phyloP scores from a whole-genome alignment of 805 yeast genomes.

The Hanseniaspora lindneri region DNA sequence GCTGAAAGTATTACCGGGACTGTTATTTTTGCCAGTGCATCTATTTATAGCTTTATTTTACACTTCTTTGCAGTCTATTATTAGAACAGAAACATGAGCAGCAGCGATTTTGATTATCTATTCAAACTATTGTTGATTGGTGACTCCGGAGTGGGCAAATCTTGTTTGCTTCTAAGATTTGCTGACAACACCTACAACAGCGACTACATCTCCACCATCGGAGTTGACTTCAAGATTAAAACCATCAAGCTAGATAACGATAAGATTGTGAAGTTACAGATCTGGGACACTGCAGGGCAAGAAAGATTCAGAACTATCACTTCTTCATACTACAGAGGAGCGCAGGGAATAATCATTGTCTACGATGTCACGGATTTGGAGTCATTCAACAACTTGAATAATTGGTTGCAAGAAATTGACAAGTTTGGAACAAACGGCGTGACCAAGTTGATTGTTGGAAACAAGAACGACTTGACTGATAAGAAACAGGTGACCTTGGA shows the following conservation, averaged over 20 bases:
- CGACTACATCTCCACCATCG: slow-evolving; percentile 93
- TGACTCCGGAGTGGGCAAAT: slow-evolving; percentile 97
- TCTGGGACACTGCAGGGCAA: slow-evolving; percentile 99
- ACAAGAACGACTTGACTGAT: slow-evolving; percentile 87
- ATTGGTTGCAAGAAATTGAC: slow-evolving; percentile 97
- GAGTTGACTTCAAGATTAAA: slow-evolving; percentile 87
- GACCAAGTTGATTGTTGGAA: slow-evolving; percentile 88
- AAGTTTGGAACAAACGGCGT: slow-evolving; percentile 97
- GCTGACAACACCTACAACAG: slow-evolving; percentile 96
- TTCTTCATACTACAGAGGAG: slow-evolving; percentile 94
- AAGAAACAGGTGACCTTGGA: slow-evolving; percentile 92
- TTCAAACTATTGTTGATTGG: slow-evolving; percentile 92
- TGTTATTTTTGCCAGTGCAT: too few relatives aligned
- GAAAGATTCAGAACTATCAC: slow-evolving; percentile 97
- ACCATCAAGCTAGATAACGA: slow-evolving; percentile 82
- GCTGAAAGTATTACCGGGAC: too few relatives aligned
- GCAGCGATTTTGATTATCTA: slow-evolving; percentile 93
- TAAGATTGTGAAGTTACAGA: slow-evolving; percentile 91
- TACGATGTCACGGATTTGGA: slow-evolving; percentile 97
- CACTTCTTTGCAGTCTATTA: too few relatives aligned
- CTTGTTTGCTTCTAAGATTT: slow-evolving; percentile 85
- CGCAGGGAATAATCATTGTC: slow-evolving; percentile 95
- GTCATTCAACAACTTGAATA: slow-evolving; percentile 89
- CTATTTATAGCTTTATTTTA: too few relatives aligned
- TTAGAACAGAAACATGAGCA: too few relatives aligned